Evolutionary conservation across 2,329 filamentous ascomycete species (phyloP).

Genomic region (Cryphonectria nitschkei): DNA sequence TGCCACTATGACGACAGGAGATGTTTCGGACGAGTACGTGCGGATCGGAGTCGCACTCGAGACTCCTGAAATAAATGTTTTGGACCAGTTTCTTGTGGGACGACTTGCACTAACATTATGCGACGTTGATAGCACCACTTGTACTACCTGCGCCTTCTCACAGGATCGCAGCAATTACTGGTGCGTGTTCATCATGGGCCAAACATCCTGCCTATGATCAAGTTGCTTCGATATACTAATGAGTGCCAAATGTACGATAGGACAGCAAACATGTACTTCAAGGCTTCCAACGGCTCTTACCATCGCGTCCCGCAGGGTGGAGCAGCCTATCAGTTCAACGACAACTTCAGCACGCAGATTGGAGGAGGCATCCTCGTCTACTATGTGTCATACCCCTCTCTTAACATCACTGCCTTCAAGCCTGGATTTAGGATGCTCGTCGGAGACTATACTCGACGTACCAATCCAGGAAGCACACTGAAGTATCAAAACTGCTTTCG

Average conservation of each 20-base stretch:
- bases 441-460: slow-evolving; percentile 42
- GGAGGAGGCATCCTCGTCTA: slow-evolving; percentile 34
- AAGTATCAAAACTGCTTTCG: slow-evolving; percentile 13
- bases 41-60: not conserved
- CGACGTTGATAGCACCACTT: slow-evolving; percentile 24
- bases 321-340: slow-evolving; percentile 25
- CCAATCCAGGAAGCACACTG: slow-evolving; percentile 1
- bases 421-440: slow-evolving; percentile 53
- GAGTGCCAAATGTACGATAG: not conserved
- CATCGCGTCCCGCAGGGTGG: slow-evolving; percentile 37
- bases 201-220: too few relatives aligned
- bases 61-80: not conserved
- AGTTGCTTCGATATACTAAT: not conserved
- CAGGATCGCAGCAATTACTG: slow-evolving; percentile 23
- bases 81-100: not conserved
- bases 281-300: slow-evolving; percentile 33
- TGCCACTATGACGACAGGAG: slow-evolving; percentile 24
- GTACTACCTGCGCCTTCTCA: slow-evolving; percentile 22
- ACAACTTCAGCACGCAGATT: slow-evolving; percentile 31
- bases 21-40: slow-evolving; percentile 3
- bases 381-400: slow-evolving; percentile 36
- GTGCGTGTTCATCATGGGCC: not conserved
- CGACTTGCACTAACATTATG: not conserved
- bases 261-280: slow-evolving; percentile 21
- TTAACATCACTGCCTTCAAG: slow-evolving; percentile 44